Conservation (phyloP, 2,329 filamentous ascomycete species). For the Neoarthrinium moseri region DNA sequence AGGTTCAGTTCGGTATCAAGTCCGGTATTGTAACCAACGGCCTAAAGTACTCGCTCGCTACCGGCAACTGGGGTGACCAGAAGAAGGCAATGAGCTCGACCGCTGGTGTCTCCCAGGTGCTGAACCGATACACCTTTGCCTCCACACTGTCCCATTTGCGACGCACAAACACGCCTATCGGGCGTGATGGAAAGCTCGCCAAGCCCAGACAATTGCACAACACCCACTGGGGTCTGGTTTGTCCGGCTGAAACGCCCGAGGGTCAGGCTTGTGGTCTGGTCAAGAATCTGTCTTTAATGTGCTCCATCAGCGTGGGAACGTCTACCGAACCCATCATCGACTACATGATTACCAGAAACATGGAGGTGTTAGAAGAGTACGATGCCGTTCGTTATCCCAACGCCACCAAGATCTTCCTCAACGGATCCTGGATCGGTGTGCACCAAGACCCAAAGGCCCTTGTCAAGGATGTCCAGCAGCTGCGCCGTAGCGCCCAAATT, state of each 20-base stretch:
- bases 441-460: conserved; percentile 86
- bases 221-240: conserved; percentile 97
- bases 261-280: conserved; percentile 97
- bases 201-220: conserved; percentile 98
- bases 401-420: conserved; percentile 97
- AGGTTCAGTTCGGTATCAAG: conserved; percentile 87
- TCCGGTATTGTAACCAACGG: conserved; percentile 88
- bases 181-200: conserved; percentile 95
- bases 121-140: conserved; percentile 96
- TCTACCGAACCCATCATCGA: conserved; percentile 87
- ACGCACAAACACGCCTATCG: conserved; percentile 95
- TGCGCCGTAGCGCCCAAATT: conserved; percentile 79
- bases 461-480: conserved; percentile 72
- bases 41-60: conserved; percentile 93
- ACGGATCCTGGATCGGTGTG: conserved; percentile 96
- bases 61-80: conserved; percentile 98
- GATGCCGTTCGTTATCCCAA: conserved; percentile 81
- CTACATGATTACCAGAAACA: conserved; percentile 93
- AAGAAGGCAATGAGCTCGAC: conserved; percentile 96
- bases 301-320: conserved; percentile 93
- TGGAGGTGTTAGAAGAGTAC: conserved; percentile 97
- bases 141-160: conserved; percentile 96
- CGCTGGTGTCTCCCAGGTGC: conserved; percentile 94
- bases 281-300: conserved; percentile 98
- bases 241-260: conserved; percentile 95